Base-by-base conservation (phyloP, 225 moss, liverwort and hornwort genomes). In the Takakia lepidozioides region DNA sequence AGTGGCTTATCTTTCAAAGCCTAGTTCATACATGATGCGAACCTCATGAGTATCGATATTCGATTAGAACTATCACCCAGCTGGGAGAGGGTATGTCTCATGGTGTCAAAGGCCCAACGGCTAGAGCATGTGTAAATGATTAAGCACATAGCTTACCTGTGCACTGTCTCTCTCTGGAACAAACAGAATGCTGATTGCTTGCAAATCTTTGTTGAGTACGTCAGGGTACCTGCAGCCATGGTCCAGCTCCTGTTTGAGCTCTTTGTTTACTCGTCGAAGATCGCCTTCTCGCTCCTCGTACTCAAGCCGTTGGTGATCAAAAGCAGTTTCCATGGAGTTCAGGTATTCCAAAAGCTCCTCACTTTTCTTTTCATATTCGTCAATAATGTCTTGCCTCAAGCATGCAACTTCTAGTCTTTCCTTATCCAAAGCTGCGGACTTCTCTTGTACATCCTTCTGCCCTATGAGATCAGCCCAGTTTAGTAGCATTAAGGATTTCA, bases 301-400 rank as follows among this genome's bases (percentile, higher is more conserved):
- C 29, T 79, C 69, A 19, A 46, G 52, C 35, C 66, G 62, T 43
- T 82, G 85, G 23, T 57, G 48, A 18, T 79, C 58, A 28, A 86
- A 86, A 50, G 69, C 82, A 1, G 56, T 41, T 56, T 86, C 85
- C 78, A 86, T 57, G 29, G 69, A 64, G 47, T 60, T 73, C 42
- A 86, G 82, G 43, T 78, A 86, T 27, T 75, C 64, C 42, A 82
- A 43, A 30, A 82, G 66, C 49, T 82, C 82, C 24, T 51, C 64
- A 52, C 85, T 82, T 29, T 78, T 86, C 64, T 72, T 62, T 39
- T 79, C 85, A 38, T 86, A 86, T 56, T 79, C 78, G 25, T 82
- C 75, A 50, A 86, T 70, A 46, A 82, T 75, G 28, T 67, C 75
- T 65, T 86, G 82, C 7, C 85, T 67, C 58, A 82, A 57, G 59